Conservation (phyloP, 1,284 basidiomycete species). For the Puccinia novopanici region DNA sequence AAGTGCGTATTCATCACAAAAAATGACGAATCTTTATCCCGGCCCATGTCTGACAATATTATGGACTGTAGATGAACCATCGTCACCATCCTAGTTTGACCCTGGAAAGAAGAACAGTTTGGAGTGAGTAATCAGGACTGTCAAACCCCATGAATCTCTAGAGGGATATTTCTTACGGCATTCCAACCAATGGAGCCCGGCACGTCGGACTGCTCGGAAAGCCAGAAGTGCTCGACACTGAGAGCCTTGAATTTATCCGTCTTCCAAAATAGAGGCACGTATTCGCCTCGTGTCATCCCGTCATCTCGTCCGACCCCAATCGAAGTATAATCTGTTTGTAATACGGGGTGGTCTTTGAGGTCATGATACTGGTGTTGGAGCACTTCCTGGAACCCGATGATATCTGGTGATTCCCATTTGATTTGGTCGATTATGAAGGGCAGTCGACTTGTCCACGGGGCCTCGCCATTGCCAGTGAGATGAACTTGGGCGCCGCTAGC, state of each 20-base stretch:
- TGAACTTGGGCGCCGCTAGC: neutral
- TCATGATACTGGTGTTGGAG: constrained; percentile 52
- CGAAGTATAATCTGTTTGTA: constrained; percentile 27
- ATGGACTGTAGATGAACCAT: constrained; percentile 7
- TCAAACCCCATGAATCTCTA: neutral
- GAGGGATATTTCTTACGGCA: constrained; percentile 48
- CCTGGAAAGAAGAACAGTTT: constrained; percentile 3
- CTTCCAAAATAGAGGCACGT: constrained; percentile 54
- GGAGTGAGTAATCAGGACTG: constrained; percentile 14
- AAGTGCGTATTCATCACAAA: constrained; percentile 54
- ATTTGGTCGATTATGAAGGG: constrained; percentile 53
- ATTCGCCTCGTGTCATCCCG: constrained; percentile 53
- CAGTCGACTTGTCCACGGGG: constrained; percentile 51
- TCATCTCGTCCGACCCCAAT: constrained; percentile 55
- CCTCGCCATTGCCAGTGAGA: constrained; percentile 47
- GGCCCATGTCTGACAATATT: neutral
- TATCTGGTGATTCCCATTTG: constrained; percentile 52
- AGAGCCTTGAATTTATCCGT: constrained; percentile 52
- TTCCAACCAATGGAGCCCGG: constrained; percentile 54
- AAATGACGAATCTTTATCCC: constrained; percentile 21
- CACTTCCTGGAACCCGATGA: constrained; percentile 55
- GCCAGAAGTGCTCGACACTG: constrained; percentile 53
- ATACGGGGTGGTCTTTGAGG: constrained; percentile 43
- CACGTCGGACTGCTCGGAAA: constrained; percentile 53
- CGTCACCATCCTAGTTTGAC: constrained; percentile 34